A percentile compares a stretch with the other conserved stretches of the same genome.
Evolutionary conservation across 2,329 filamentous ascomycete species (phyloP).

Genomic region (Aspergillus fumigatiaffinis): DNA sequence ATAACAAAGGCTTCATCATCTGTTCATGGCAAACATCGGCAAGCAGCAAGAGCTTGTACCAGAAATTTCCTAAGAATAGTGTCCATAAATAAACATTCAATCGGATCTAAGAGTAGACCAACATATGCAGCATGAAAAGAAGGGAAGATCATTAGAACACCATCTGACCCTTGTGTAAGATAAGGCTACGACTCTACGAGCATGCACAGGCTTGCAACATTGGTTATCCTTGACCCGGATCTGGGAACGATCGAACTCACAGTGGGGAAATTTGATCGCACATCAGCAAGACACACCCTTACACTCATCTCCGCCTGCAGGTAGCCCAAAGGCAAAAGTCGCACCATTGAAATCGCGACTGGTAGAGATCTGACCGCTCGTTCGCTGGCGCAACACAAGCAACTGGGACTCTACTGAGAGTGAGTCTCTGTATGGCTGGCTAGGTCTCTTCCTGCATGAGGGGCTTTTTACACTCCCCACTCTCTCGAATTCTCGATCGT

Average conservation of each 20-base stretch:
- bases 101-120: background rate
- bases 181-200: background rate
- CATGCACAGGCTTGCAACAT: background rate
- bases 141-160: background rate
- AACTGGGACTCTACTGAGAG: slow-evolving; percentile 1
- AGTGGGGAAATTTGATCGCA: slow-evolving; percentile 20
- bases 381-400: slow-evolving; percentile 8
- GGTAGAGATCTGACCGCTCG: slow-evolving; percentile 16
- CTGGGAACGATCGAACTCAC: slow-evolving; percentile 16
- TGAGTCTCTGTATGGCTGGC: slow-evolving; percentile 13
- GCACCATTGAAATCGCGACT: slow-evolving; percentile 18
- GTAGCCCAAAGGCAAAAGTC: slow-evolving; percentile 9
- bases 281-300: slow-evolving; percentile 10
- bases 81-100: background rate
- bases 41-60: background rate
- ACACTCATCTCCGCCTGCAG: slow-evolving; percentile 10
- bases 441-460: slow-evolving; percentile 17
- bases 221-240: slow-evolving; percentile 15
- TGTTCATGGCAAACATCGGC: background rate
- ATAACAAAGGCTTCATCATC: background rate
- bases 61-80: background rate
- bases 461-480: background rate
- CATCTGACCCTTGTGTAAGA: background rate
- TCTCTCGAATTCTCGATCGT: background rate
- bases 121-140: background rate